Evolutionary conservation across 1,139 yeast species (phyloP), one percentile per base, ranked within the genome.

Genomic region (Suhomyces yuchorum): DNA sequence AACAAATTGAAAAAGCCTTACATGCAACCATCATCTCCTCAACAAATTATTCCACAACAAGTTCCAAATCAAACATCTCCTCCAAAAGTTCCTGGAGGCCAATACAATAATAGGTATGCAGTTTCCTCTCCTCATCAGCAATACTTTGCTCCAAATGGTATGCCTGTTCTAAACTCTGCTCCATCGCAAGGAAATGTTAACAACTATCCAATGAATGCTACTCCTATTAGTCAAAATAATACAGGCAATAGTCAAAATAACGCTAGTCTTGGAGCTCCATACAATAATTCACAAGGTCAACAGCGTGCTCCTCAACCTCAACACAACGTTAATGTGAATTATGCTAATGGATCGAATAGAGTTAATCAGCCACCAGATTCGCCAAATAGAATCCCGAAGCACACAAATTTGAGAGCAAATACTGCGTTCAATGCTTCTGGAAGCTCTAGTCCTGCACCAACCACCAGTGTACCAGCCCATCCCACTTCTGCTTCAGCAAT

Each of bases 1-100:
- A 65, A 73, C 1, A 66, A 67, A 42, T 52, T 69, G 11, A 69
- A 69, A 44, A 66, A 65, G 50, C 15, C 38, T 8, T 46, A 24
- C 33, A 38, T 34, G 37, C 41, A 48, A 18, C 52, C 50, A n/a
- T 37, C 46, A 32, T 34, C 41, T 8, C 43, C 37, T 12, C 45
- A 46, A 22, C 44, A 23, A 35, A 36, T 40, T 12, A 42, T 37
- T 3, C 14, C 37, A 12, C 26, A 38, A 5, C 41, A 38, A 19
- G 39, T 32, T 15, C 15, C 38, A 30, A 37, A 14, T 14, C 53
- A 42, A 28, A 34, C 47, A 2, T 48, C 50, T 6, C 48, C 47
- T 1, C 50, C 51, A 3, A 43, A 45, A 14, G 14, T 34, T 7
- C 26, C 23, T 19, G 36, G 14, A 22, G 24, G 37, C 22, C 47